Percentiles rank a stretch among this genome's conserved stretches.
phyloP scores from a whole-genome alignment of 768 basidiomycete genomes.

The Lepiota brunneoincarnata region DNA sequence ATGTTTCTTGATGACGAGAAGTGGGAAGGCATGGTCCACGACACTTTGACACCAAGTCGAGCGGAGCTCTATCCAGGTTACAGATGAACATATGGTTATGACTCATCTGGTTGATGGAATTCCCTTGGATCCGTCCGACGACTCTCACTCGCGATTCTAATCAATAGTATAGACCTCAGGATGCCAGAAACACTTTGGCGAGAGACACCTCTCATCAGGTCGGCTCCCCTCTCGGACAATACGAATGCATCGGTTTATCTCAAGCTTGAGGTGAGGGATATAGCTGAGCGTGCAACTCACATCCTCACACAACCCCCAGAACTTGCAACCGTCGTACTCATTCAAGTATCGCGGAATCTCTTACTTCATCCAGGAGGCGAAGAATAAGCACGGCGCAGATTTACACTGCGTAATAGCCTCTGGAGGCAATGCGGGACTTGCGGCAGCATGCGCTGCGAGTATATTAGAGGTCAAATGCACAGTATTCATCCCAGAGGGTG shows the following conservation, averaged over 20 bases:
- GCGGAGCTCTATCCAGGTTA: not conserved
- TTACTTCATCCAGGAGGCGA: slow-evolving; percentile 51
- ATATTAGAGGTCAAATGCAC: slow-evolving; percentile 56
- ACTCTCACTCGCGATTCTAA: not conserved
- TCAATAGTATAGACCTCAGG: not conserved
- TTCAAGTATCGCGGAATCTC: slow-evolving; percentile 79
- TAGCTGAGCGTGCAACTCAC: not conserved
- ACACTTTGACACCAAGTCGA: not conserved
- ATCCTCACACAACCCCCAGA: slow-evolving; percentile 36
- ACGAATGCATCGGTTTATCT: slow-evolving; percentile 57
- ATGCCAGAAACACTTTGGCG: slow-evolving; percentile 39
- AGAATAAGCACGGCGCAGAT: slow-evolving; percentile 44
- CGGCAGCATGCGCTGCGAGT: slow-evolving; percentile 61
- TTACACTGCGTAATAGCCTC: slow-evolving; percentile 72
- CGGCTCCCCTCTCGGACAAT: slow-evolving; percentile 51
- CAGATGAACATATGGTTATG: not conserved
- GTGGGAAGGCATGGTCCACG: too few species aligned
- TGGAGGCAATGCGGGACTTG: slow-evolving; percentile 79
- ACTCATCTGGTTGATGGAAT: slow-evolving; percentile 8
- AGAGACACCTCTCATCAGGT: slow-evolving; percentile 66
- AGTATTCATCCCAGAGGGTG: slow-evolving; percentile 62
- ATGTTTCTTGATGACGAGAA: too few species aligned
- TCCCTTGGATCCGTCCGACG: not conserved
- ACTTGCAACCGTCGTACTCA: slow-evolving; percentile 68
- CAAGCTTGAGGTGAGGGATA: slow-evolving; percentile 63